Base-by-base conservation (phyloP, 2,329 filamentous ascomycete species). In the Cytospora leucostoma region DNA sequence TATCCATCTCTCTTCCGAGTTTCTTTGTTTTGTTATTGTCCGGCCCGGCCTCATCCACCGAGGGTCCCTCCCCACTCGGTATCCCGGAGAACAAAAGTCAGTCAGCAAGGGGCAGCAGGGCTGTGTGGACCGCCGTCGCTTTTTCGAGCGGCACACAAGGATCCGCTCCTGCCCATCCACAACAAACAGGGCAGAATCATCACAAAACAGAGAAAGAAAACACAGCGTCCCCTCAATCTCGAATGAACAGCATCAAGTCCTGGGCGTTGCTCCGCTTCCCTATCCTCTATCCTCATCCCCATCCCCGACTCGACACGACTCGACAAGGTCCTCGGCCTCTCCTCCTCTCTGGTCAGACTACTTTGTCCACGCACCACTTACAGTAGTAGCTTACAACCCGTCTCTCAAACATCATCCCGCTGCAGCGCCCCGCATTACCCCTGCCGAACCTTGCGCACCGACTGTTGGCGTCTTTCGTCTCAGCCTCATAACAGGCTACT, bases 401-500 rank as follows among this genome's bases (percentile, higher is more conserved):
- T 72, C 67, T 72, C 67, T 68, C 70, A 73, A 71, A 72, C 69
- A 65, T 56, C 63, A 65, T 68, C 68, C 67, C 62, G 63, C 66
- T 65, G 68, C 68, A 60, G 67, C 68, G 66, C 68, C 70, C 71
- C 71, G 71, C 71, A 72, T 65, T 68, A 68, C 70, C 71, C 72
- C 70, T 62, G 62, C 63, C 60, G 53, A 56, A 61, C 53, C 53
- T 50, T 50, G 61, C 47, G 47, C 65, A 52, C 54, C 54, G 47
- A 60, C 62, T 66, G 69, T 66, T 64, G 63, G 70, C 67, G 69
- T 70, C 71, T 67, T 60, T 68, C 68, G 67, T 66, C 71, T 72
- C 70, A 71, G 71, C 71, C 69, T 73, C 69, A 70, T 68, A 66
- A 65, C 67, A 68, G 62, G 51, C 55, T 57, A 64, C 68, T 67